These are phyloP conservation scores for Calonectria hawksworthii DNA, from an alignment of 2,329 filamentous ascomycete species.

Conservation along the genomic window DNA sequence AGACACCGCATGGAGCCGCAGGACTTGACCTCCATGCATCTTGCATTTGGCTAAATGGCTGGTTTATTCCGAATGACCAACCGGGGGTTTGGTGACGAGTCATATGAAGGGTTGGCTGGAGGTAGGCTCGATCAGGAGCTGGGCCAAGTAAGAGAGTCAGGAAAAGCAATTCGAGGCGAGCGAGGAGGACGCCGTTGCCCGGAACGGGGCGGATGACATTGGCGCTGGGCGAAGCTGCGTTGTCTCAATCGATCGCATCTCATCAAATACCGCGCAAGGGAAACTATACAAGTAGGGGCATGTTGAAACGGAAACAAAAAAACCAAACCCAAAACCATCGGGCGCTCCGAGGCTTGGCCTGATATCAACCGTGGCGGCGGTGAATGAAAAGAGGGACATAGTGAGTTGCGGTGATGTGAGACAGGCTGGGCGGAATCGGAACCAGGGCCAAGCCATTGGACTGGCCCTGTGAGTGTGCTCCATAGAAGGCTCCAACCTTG, in stretches of 20 bases:
- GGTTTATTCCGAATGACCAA: background rate
- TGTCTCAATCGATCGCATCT: background rate
- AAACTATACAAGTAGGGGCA: background rate
- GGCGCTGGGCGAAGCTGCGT: background rate
- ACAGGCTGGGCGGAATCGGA: background rate
- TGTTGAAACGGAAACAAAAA: background rate
- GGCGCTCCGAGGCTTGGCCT: conserved; percentile 1
- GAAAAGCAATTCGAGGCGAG: background rate
- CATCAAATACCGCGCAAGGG: background rate
- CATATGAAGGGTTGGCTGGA: background rate
- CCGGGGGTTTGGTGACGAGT: background rate
- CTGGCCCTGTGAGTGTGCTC: conserved; percentile 15
- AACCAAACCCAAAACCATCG: background rate
- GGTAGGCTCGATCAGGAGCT: background rate
- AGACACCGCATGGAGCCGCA: conserved; percentile 35
- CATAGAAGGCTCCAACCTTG: conserved; percentile 7
- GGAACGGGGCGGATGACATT: background rate
- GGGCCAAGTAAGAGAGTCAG: background rate
- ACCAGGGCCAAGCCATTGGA: background rate
- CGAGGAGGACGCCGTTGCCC: background rate
- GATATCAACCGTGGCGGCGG: background rate
- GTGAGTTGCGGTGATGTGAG: conserved; percentile 8
- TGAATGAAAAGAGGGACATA: background rate
- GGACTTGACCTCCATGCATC: background rate
- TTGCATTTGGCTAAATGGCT: background rate